Conservation (phyloP, 73 alveolate genomes). For the Loxodes magnus region DNA sequence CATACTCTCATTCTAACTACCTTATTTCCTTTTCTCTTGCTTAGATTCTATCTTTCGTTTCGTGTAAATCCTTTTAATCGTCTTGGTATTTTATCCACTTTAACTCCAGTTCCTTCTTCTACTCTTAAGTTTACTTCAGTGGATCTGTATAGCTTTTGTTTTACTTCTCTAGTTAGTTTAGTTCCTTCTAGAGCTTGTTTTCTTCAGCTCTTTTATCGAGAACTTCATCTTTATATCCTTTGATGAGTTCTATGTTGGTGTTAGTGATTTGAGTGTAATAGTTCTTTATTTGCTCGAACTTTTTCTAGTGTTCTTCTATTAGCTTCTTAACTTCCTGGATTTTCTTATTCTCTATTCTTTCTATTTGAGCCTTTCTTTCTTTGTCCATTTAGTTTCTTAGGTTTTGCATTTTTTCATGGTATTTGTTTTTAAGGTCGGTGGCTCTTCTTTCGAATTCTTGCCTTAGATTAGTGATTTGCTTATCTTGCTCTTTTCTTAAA, state of each 20-base stretch:
- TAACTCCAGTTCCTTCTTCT: constrained; percentile 55
- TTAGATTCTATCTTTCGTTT: constrained; percentile 47
- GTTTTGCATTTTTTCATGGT: constrained; percentile 86
- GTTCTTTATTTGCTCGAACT: constrained; percentile 82
- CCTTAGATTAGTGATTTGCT: constrained; percentile 75
- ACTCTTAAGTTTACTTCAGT: constrained; percentile 65
- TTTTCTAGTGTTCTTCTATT: constrained; percentile 79
- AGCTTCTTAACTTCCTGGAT: constrained; percentile 77
- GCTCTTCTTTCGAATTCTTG: constrained; percentile 88
- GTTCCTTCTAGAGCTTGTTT: constrained; percentile 40
- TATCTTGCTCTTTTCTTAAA: constrained; percentile 78
- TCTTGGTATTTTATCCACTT: constrained; percentile 45
- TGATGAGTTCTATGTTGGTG: constrained; percentile 85
- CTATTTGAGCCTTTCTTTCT: constrained; percentile 68
- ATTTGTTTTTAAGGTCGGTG: constrained; percentile 78
- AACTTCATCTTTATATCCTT: constrained; percentile 84
- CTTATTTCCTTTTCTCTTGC: constrained; percentile 58
- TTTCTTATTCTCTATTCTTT: constrained; percentile 79
- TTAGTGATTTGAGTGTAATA: constrained; percentile 90
- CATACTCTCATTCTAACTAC: constrained; percentile 89
- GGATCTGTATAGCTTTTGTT: constrained; percentile 65
- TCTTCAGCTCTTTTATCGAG: constrained; percentile 71
- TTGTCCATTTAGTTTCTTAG: constrained; percentile 91
- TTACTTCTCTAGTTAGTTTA: constrained; percentile 50
- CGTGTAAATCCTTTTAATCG: constrained; percentile 58